Conservation (phyloP, 2,329 filamentous ascomycete species). For the Fusarium concolor region DNA sequence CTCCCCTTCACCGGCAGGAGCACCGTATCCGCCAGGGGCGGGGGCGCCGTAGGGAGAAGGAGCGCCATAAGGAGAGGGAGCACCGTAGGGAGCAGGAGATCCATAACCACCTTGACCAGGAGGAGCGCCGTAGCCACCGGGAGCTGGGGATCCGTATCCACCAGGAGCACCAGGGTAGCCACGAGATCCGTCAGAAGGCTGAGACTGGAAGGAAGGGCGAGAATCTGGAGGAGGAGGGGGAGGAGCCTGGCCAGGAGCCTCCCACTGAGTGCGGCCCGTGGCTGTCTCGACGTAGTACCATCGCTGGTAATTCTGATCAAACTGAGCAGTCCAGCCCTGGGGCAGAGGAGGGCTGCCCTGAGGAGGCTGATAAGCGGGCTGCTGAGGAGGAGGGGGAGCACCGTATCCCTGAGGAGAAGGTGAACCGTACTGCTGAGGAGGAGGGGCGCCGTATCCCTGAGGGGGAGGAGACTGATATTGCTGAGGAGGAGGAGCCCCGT, state of each 20-base stretch:
- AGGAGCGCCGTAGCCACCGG: conserved; percentile 35
- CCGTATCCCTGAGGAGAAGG: conserved; percentile 44
- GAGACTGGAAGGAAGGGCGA: conserved; percentile 39
- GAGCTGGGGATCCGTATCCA: conserved; percentile 36
- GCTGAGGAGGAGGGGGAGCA: conserved; percentile 40
- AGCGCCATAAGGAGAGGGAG: conserved; percentile 26
- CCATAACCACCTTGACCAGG: conserved; percentile 34
- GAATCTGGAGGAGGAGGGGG: conserved; percentile 41
- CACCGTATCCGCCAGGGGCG: conserved; percentile 26
- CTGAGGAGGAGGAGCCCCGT: conserved; percentile 25
- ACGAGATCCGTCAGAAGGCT: conserved; percentile 43
- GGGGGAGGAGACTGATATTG: conserved; percentile 53
- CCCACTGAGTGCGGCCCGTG: conserved; percentile 73
- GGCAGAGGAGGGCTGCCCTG: conserved; percentile 63
- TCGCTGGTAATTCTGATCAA: conserved; percentile 69
- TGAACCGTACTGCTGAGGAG: conserved; percentile 37
- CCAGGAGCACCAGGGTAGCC: conserved; percentile 33
- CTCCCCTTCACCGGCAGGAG: conserved; percentile 13
- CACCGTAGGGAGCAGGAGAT: conserved; percentile 35
- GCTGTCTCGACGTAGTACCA: conserved; percentile 74
- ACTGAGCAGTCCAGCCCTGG: conserved; percentile 72
- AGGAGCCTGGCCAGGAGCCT: conserved; percentile 59
- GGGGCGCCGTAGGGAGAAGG: conserved; percentile 26
- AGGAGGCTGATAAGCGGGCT: conserved; percentile 51
- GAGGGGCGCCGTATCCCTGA: conserved; percentile 33